Base-by-base conservation (phyloP, 331 rosid species). In the Rhamnella rubrinervis region DNA sequence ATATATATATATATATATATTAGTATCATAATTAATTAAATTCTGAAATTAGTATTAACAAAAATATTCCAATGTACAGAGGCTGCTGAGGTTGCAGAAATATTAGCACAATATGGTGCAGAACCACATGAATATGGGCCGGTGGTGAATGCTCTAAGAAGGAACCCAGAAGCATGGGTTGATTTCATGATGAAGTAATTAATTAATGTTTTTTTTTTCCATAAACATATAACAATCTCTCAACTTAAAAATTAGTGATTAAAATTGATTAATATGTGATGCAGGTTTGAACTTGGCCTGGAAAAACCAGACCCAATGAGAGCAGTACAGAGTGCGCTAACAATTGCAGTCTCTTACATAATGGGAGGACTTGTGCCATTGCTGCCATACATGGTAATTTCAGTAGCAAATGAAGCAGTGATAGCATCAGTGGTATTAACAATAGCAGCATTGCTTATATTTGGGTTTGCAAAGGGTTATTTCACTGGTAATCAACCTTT, bases 151-250 rank as follows among this genome's bases (percentile, higher is more conserved):
- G 89, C 98, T 72, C 91, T 93, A 1, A 85, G 95, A 73, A 93
- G 85, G 70, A 93, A 80, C 15, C 98, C 98, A 37, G 81, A 90
- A 66, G 95, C 97, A 17, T 93, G 96, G 98, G 86, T 93, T 52
- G 97, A 93, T 77, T 93, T 93, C 91, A 93, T 93, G 98, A 93
- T 93, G 98, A 93, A 90, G 97, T 90, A 81, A 80, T 78, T 68
- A n/a, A 31, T 37, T 10, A 18, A n/a, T 18, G 5, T 4, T 4
- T 18, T 49, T 49, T 16, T 17, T 51, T 18, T 52, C 18, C 46
- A 40, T 40, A 40, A 40, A 40, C 46, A 31, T 31, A 31, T 44
- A 11, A 8, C 7, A 7, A 44, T 12, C 49, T 44, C 49, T 8
- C 14, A 44, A 11, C 13, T 12, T 35, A 19, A 12, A 11, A 52